Conservation (phyloP, 306 rosid genomes). For the Vigna hirtella region DNA sequence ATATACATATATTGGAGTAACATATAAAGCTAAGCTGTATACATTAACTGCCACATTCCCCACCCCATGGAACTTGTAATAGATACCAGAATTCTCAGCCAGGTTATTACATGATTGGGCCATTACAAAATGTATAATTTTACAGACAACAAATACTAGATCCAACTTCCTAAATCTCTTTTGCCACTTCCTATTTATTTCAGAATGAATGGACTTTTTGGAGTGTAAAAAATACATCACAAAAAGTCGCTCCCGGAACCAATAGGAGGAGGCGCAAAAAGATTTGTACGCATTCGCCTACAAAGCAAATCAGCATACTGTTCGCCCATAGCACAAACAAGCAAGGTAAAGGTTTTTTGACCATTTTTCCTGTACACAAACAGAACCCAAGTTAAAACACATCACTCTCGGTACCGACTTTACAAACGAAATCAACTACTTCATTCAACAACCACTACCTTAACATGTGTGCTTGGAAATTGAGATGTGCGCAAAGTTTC, state of each 20-base stretch:
- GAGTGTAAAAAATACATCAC: too few relatives aligned
- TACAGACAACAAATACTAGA: slow-evolving; percentile 29
- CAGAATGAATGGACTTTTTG: too few relatives aligned
- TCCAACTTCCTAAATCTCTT: too few relatives aligned
- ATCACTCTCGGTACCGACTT: neutral
- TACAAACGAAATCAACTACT: neutral
- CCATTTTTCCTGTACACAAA: slow-evolving; percentile 85
- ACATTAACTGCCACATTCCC: slow-evolving; percentile 42
- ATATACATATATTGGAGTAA: slow-evolving; percentile 30
- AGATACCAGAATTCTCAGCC: slow-evolving; percentile 31
- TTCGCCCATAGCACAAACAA: slow-evolving; percentile 89
- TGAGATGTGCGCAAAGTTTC: slow-evolving; percentile 90
- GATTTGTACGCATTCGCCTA: neutral
- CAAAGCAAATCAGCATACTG: slow-evolving; percentile 65
- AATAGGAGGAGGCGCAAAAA: too few relatives aligned
- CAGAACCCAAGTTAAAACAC: slow-evolving; percentile 27
- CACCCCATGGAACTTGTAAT: slow-evolving; percentile 19
- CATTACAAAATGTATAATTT: slow-evolving; percentile 35
- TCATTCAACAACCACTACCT: slow-evolving; percentile 56
- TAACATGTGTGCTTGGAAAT: slow-evolving; percentile 96
- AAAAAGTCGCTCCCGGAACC: too few relatives aligned
- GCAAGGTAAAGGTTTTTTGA: slow-evolving; percentile 87
- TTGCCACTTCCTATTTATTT: too few relatives aligned
- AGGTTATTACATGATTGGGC: slow-evolving; percentile 17
- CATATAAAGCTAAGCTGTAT: slow-evolving; percentile 37